Conservation (phyloP, 345 rosid species). For the Brassica rapa region DNA sequence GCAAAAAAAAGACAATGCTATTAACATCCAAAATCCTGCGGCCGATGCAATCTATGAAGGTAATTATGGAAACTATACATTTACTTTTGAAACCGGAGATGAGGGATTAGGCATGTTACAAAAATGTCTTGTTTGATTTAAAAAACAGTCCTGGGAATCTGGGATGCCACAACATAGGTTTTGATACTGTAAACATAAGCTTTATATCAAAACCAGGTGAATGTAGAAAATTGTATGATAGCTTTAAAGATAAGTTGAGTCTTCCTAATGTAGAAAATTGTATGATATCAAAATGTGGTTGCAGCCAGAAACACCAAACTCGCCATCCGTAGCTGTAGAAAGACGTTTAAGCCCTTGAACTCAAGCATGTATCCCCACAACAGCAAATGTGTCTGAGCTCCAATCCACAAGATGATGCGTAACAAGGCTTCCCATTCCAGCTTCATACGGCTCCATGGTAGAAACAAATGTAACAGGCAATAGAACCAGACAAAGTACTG, state of each 20-base stretch:
- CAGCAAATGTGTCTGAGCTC: slow-evolving; percentile 86
- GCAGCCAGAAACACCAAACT: slow-evolving; percentile 72
- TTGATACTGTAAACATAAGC: background rate
- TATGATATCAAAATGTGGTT: slow-evolving; percentile 42
- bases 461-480: slow-evolving; percentile 74
- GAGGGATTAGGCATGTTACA: background rate
- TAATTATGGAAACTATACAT: background rate
- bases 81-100: background rate
- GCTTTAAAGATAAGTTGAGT: too few relatives aligned
- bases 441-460: slow-evolving; percentile 84
- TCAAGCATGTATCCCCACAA: slow-evolving; percentile 90
- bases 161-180: background rate
- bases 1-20: background rate
- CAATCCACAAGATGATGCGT: slow-evolving; percentile 57
- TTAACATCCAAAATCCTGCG: background rate
- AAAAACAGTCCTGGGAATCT: background rate
- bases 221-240: too few relatives aligned
- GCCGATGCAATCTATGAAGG: background rate
- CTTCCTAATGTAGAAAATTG: too few relatives aligned
- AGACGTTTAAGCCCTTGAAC: slow-evolving; percentile 78
- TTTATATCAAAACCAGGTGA: too few relatives aligned
- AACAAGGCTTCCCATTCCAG: slow-evolving; percentile 65
- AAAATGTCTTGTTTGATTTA: background rate
- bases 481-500: slow-evolving; percentile 93
- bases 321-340: slow-evolving; percentile 76